These are phyloP conservation scores for Besnoitia besnoiti DNA, from an alignment of 169 alveolate genomes.

Conservation along the genomic window DNA sequence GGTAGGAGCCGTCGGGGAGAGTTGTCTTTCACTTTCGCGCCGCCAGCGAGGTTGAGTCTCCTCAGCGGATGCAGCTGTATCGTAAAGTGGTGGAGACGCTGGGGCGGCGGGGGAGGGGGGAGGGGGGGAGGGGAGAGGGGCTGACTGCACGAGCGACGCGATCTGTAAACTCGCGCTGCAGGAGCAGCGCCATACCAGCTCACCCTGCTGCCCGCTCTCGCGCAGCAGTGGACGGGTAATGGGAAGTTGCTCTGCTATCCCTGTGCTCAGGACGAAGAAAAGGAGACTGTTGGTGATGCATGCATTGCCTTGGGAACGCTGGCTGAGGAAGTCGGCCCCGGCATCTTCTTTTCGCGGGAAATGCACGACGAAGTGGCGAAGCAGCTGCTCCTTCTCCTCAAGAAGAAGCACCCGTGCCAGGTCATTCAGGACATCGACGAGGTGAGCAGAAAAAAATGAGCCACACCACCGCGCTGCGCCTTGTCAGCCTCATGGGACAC, in stretches of 20 bases:
- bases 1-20: not conserved
- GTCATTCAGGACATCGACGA: constrained; percentile 47
- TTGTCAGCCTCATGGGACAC: too few relatives aligned
- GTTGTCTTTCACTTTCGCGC: too few relatives aligned
- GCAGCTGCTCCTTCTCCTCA: not conserved
- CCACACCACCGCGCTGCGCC: not conserved
- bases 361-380: not conserved
- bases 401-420: constrained; percentile 37
- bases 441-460: not conserved
- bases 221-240: too few relatives aligned
- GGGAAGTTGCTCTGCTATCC: not conserved
- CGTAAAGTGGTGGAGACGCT: too few relatives aligned
- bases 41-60: too few relatives aligned
- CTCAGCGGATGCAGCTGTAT: too few relatives aligned
- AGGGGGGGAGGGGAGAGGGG: not conserved
- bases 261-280: constrained; percentile 50
- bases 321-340: constrained; percentile 46
- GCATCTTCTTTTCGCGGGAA: constrained; percentile 12
- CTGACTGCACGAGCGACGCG: not conserved
- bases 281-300: constrained; percentile 53
- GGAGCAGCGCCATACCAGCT: too few relatives aligned
- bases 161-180: too few relatives aligned
- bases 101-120: not conserved
- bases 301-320: constrained; percentile 26
- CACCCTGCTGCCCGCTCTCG: too few relatives aligned